Conservation (phyloP, 1,284 basidiomycete genomes). For the Austroboletus novae-zelandiae region DNA sequence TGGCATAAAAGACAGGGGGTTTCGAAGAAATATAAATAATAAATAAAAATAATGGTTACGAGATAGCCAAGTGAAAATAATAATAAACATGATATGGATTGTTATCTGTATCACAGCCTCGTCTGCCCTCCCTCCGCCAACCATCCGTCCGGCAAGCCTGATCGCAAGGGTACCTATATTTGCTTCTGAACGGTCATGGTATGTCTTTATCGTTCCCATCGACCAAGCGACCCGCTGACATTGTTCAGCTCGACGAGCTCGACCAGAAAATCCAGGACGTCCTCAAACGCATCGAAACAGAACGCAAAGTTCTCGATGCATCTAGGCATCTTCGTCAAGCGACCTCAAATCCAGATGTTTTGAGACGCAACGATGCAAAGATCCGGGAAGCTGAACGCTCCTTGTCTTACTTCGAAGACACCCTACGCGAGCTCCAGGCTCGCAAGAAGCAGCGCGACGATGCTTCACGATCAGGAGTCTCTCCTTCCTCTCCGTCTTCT, state of each 20-base stretch:
- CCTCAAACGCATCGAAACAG: conserved; percentile 86
- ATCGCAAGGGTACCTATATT: conserved; percentile 17
- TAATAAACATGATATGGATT: conserved; percentile 5
- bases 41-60: conserved; percentile 16
- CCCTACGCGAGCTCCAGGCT: conserved; percentile 79
- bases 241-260: conserved; percentile 46
- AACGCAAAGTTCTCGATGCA: conserved; percentile 90
- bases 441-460: conserved; percentile 64
- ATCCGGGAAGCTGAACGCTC: conserved; percentile 87
- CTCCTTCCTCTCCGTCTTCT: conserved; percentile 26
- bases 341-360: conserved; percentile 84
- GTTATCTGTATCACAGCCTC: conserved; percentile 35
- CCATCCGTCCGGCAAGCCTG: conserved; percentile 2
- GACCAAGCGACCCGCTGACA: conserved; percentile 7
- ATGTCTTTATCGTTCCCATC: conserved; percentile 15
- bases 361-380: conserved; percentile 79
- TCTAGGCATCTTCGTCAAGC: conserved; percentile 78
- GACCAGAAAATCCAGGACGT: conserved; percentile 93
- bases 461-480: conserved; percentile 49
- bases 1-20: conserved; percentile 33
- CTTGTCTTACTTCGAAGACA: conserved; percentile 86
- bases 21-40: conserved; percentile 11
- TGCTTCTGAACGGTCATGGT: conserved; percentile 31
- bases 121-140: conserved; percentile 19
- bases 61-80: conserved; percentile 30